Percentiles rank a stretch among this genome's conserved stretches.
These are phyloP conservation scores for Cytospora paraplurivora DNA, from an alignment of 2,329 filamentous ascomycete species.

Conservation along the genomic window DNA sequence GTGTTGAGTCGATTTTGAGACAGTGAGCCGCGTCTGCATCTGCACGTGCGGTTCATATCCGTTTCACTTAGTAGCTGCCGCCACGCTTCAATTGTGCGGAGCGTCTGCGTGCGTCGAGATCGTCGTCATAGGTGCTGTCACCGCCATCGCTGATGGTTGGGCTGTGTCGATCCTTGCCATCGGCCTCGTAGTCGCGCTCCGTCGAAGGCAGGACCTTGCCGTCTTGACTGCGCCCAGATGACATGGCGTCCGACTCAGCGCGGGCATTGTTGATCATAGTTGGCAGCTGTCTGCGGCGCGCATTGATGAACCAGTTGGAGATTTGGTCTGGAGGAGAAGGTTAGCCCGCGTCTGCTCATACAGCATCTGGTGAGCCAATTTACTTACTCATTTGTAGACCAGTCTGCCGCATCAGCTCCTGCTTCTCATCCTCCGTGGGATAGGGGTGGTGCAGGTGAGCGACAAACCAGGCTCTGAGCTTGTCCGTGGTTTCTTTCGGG, in stretches of 20 bases:
- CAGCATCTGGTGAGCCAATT: conserved; percentile 10
- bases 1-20: background rate
- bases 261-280: conserved; percentile 60
- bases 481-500: conserved; percentile 86
- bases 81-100: conserved; percentile 46
- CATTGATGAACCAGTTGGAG: conserved; percentile 82
- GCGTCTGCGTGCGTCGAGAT: conserved; percentile 40
- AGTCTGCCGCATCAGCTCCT: conserved; percentile 75
- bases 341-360: conserved; percentile 14
- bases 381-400: conserved; percentile 75
- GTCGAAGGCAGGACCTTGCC: conserved; percentile 44
- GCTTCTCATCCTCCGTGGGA: conserved; percentile 85
- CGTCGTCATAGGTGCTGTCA: conserved; percentile 48
- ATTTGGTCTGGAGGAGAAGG: conserved; percentile 59
- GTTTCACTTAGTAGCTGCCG: conserved; percentile 36
- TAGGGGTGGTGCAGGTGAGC: conserved; percentile 80
- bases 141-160: conserved; percentile 51
- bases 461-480: conserved; percentile 77
- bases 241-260: conserved; percentile 53
- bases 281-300: conserved; percentile 66
- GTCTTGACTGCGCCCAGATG: conserved; percentile 38
- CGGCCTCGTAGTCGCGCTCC: conserved; percentile 44
- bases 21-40: background rate
- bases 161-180: conserved; percentile 38
- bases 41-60: no score